phyloP scores from a whole-genome alignment of 1,284 basidiomycete genomes.

The Trametes polyzona region DNA sequence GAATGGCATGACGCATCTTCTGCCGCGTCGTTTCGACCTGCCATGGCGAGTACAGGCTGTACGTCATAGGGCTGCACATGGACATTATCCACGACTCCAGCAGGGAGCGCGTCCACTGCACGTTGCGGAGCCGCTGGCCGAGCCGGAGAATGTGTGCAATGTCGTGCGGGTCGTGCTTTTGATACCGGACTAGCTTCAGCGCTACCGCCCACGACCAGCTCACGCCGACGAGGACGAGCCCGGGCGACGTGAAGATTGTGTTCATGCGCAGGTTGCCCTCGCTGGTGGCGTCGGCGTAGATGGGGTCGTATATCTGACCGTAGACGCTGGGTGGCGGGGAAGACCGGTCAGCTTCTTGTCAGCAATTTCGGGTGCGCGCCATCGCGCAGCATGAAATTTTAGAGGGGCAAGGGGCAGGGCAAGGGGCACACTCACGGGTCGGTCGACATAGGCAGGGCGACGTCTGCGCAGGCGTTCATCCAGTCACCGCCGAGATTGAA shows the following conservation, averaged over 20 bases:
- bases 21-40: slow-evolving; percentile 48
- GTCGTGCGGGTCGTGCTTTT: slow-evolving; percentile 47
- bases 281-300: slow-evolving; percentile 54
- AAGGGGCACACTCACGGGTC: slow-evolving; percentile 49
- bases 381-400: neutral
- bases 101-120: slow-evolving; percentile 54
- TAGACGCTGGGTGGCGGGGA: slow-evolving; percentile 35
- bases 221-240: slow-evolving; percentile 60
- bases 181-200: slow-evolving; percentile 69
- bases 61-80: slow-evolving; percentile 62
- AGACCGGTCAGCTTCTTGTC: neutral
- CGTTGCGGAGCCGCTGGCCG: slow-evolving; percentile 52
- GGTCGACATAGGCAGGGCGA: slow-evolving; percentile 61
- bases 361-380: neutral
- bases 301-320: slow-evolving; percentile 56
- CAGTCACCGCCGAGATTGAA: slow-evolving; percentile 64
- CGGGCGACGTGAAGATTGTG: slow-evolving; percentile 57
- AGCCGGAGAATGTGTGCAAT: slow-evolving; percentile 50
- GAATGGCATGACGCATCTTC: slow-evolving; percentile 54
- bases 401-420: neutral
- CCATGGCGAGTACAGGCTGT: slow-evolving; percentile 46
- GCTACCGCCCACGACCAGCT: slow-evolving; percentile 71
- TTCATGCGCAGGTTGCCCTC: slow-evolving; percentile 54
- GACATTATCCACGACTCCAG: slow-evolving; percentile 58
- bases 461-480: slow-evolving; percentile 74